phyloP scores from a whole-genome alignment of 805 yeast species.

The Candida namnaoensis region DNA sequence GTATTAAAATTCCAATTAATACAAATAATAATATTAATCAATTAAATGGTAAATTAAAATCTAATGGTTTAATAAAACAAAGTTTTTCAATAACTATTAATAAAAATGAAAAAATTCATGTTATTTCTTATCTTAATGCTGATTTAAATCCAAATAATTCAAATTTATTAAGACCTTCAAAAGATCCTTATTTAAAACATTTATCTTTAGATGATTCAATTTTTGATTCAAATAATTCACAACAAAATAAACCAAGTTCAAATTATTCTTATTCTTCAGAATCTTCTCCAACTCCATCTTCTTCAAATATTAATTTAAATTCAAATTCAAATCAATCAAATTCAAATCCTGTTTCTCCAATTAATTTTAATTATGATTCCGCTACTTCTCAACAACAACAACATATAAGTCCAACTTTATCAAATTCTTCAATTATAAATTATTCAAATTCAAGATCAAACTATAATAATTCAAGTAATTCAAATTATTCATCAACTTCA shows the following conservation, averaged over 20 bases:
- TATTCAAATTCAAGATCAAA: too few relatives aligned
- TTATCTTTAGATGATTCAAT: constrained; percentile 23
- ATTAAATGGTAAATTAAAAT: constrained; percentile 26
- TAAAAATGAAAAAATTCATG: constrained; percentile 45
- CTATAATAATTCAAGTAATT: too few relatives aligned
- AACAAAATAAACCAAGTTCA: constrained; percentile 4
- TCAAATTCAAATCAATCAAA: neutral
- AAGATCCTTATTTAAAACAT: constrained; percentile 26
- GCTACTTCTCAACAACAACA: too few relatives aligned
- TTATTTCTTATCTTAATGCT: constrained; percentile 45
- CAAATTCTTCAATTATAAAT: too few relatives aligned
- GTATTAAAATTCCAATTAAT: neutral
- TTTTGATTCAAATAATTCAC: neutral
- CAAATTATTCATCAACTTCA: too few relatives aligned
- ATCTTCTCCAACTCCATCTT: constrained; percentile 4
- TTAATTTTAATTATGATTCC: neutral
- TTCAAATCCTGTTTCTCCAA: neutral
- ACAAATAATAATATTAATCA: neutral
- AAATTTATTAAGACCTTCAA: constrained; percentile 29
- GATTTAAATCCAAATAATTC: constrained; percentile 16
- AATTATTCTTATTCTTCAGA: constrained; percentile 5
- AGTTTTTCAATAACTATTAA: constrained; percentile 49
- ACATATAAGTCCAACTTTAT: too few relatives aligned
- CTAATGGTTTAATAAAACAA: constrained; percentile 55
- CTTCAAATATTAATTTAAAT: neutral